A percentile compares a stretch with the other conserved stretches of the same genome.
phyloP scores from a whole-genome alignment of 208 protist species.

The Wallacemonas sp. region DNA sequence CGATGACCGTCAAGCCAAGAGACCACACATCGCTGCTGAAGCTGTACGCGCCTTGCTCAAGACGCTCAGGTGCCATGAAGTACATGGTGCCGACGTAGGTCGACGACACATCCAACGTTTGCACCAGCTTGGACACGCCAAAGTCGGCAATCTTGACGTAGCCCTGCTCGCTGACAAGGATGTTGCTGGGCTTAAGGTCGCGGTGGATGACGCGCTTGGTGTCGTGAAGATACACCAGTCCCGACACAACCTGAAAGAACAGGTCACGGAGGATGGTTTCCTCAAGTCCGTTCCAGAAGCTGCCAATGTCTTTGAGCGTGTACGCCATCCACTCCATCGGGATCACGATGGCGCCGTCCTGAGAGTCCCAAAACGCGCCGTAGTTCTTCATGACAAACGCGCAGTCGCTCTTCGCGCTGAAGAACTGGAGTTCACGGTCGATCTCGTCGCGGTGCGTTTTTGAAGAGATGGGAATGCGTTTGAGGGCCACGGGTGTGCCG shows the following conservation, averaged over 20 bases:
- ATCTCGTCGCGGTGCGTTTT: slow-evolving; percentile 88
- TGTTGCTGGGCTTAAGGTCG: slow-evolving; percentile 97
- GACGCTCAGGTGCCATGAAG: slow-evolving; percentile 93
- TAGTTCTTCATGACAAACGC: slow-evolving; percentile 90
- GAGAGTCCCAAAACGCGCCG: slow-evolving; percentile 87
- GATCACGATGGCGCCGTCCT: slow-evolving; percentile 83
- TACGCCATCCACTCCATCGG: slow-evolving; percentile 93
- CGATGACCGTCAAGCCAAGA: slow-evolving; percentile 88
- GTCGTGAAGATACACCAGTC: slow-evolving; percentile 83
- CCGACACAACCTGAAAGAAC: slow-evolving; percentile 87
- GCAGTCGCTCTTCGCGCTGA: slow-evolving; percentile 68
- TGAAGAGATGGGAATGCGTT: slow-evolving; percentile 87
- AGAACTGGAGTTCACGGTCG: slow-evolving; percentile 83
- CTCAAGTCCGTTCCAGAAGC: slow-evolving; percentile 84
- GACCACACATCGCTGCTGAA: slow-evolving; percentile 94
- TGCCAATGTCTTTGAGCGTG: slow-evolving; percentile 78
- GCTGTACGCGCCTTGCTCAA: slow-evolving; percentile 89
- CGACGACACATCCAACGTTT: slow-evolving; percentile 87
- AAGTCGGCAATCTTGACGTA: slow-evolving; percentile 94
- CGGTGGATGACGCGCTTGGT: slow-evolving; percentile 93
- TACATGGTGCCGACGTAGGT: slow-evolving; percentile 95
- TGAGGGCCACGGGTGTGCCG: slow-evolving; percentile 76
- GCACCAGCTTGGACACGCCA: slow-evolving; percentile 90
- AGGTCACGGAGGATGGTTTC: slow-evolving; percentile 79
- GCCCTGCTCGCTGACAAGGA: slow-evolving; percentile 93